Percentiles rank a stretch among this genome's conserved stretches.
Evolutionary conservation across 805 yeast species (phyloP).

Genomic region (Saccharomycopsis amapae): DNA sequence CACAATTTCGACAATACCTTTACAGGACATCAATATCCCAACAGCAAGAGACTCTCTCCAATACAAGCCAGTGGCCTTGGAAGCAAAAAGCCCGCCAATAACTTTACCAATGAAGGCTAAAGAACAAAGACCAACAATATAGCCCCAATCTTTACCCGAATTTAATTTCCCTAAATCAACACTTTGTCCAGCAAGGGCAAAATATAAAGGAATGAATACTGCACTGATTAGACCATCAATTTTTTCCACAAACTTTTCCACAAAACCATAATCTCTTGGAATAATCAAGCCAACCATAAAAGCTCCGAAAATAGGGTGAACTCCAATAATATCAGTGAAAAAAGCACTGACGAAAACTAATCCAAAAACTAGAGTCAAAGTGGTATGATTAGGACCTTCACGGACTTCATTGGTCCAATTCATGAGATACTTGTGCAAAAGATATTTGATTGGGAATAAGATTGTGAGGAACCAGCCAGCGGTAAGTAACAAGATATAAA

Average conservation of each 20-base stretch:
- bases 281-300: slow-evolving; percentile 69
- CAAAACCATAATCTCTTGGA: slow-evolving; percentile 72
- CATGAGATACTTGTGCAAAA: slow-evolving; percentile 39
- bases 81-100: slow-evolving; percentile 58
- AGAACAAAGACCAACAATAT: slow-evolving; percentile 56
- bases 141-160: slow-evolving; percentile 72
- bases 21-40: slow-evolving; percentile 80
- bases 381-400: slow-evolving; percentile 52
- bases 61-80: slow-evolving; percentile 51
- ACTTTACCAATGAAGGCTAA: slow-evolving; percentile 66
- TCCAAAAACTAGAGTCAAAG: slow-evolving; percentile 49
- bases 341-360: slow-evolving; percentile 63
- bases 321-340: slow-evolving; percentile 78
- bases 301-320: slow-evolving; percentile 82
- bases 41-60: slow-evolving; percentile 74
- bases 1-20: slow-evolving; percentile 81
- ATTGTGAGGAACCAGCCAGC: slow-evolving; percentile 64
- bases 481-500: slow-evolving; percentile 59
- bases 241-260: slow-evolving; percentile 59
- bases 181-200: slow-evolving; percentile 71
- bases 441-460: slow-evolving; percentile 47
- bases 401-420: slow-evolving; percentile 44
- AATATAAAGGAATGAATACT: slow-evolving; percentile 67
- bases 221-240: slow-evolving; percentile 73
- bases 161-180: slow-evolving; percentile 59